Evolutionary conservation across 495 filamentous ascomycete genomes (phyloP).

Genomic region (Aspergillus asperescens): DNA sequence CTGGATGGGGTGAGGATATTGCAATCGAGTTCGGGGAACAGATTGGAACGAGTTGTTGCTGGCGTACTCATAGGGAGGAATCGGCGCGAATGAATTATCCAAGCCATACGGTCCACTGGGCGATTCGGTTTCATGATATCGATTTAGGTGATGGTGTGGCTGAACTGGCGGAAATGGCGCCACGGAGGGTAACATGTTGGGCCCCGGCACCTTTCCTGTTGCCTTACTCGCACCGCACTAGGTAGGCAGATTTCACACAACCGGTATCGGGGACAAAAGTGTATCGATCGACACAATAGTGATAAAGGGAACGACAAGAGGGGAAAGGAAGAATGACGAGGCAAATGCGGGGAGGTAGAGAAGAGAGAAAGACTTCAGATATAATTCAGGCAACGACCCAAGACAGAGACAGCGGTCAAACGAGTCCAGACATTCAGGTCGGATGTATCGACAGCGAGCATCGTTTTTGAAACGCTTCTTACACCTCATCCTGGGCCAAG

Average conservation of each 20-base stretch:
- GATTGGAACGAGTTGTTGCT: constrained; percentile 28
- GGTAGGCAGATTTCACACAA: not conserved
- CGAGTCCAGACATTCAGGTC: constrained; percentile 25
- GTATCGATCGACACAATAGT: not conserved
- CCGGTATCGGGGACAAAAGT: not conserved
- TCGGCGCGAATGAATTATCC: constrained; percentile 24
- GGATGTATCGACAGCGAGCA: constrained; percentile 41
- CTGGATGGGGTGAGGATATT: constrained; percentile 44
- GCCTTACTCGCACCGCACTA: constrained; percentile 1
- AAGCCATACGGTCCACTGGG: constrained; percentile 30
- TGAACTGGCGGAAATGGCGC: constrained; percentile 42
- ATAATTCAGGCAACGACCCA: constrained; percentile 14
- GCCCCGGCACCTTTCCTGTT: constrained; percentile 11
- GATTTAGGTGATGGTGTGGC: constrained; percentile 41
- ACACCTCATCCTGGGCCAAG: constrained; percentile 46
- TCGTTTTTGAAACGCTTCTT: constrained; percentile 47
- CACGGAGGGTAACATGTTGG: constrained; percentile 45
- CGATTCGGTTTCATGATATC: constrained; percentile 29
- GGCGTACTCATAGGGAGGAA: constrained; percentile 25
- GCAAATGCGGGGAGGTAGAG: not conserved
- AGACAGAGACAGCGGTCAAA: constrained; percentile 19
- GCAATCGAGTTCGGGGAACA: constrained; percentile 30
- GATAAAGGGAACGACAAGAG: constrained; percentile 7
- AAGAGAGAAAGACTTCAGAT: not conserved
- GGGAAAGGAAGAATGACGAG: not conserved